Evolutionary conservation across 306 rosid genomes (phyloP).

Genomic region (Cajanus cajan): DNA sequence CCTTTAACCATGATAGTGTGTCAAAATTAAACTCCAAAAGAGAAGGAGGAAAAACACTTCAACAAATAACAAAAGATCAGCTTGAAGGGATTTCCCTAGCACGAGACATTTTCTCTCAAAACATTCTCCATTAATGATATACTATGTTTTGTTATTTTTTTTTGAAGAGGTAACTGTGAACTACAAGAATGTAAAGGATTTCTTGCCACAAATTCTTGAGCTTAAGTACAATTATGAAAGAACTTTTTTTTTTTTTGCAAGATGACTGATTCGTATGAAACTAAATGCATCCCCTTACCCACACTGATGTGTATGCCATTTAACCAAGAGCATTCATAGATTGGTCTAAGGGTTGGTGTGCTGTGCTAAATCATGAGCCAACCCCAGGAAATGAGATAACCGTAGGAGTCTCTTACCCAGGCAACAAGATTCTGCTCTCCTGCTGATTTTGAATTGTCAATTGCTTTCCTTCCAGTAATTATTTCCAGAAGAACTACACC

Average conservation of each 20-base stretch:
- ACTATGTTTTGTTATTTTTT: background rate
- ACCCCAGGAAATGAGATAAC: background rate
- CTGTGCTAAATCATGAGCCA: background rate
- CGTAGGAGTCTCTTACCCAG: slow-evolving; percentile 64
- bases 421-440: slow-evolving; percentile 97
- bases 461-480: slow-evolving; percentile 90
- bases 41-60: background rate
- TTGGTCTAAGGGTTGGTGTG: background rate
- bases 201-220: background rate
- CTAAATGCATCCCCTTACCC: background rate
- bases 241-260: background rate
- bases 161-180: background rate
- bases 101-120: background rate
- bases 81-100: background rate
- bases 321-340: background rate
- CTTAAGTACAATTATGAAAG: background rate
- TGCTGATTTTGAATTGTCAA: slow-evolving; percentile 70
- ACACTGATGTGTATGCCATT: background rate
- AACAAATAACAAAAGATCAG: background rate
- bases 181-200: background rate
- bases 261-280: background rate
- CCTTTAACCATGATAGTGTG: too few relatives aligned
- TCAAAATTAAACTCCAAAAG: too few relatives aligned
- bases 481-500: slow-evolving; percentile 96
- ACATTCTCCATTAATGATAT: background rate